phyloP scores from a whole-genome alignment of 169 alveolate genomes.

The Cryptosporidium viatorum region DNA sequence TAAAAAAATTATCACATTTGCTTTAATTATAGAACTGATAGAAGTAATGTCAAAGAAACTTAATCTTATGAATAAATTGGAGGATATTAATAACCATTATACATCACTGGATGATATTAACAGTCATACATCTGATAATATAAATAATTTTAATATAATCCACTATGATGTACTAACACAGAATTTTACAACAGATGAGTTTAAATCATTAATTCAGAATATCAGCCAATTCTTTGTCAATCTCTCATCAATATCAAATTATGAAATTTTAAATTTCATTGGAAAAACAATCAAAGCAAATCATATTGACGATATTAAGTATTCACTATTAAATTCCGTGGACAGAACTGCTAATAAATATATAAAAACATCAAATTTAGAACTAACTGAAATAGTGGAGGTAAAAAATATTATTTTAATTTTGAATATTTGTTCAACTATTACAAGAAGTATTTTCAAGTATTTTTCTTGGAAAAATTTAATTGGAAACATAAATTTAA shows the following conservation, averaged over 20 bases:
- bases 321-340: background rate
- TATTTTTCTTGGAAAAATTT: conserved; percentile 1
- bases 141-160: background rate
- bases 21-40: background rate
- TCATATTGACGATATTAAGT: background rate
- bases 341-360: background rate
- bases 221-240: background rate
- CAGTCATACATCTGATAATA: background rate
- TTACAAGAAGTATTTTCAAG: background rate
- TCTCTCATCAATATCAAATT: background rate
- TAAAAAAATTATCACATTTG: too few relatives aligned
- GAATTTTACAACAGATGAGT: background rate
- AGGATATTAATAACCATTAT: background rate
- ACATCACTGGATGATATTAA: background rate
- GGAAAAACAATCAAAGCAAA: background rate
- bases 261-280: background rate
- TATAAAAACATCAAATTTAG: background rate
- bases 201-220: background rate
- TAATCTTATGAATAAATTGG: too few relatives aligned
- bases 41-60: background rate
- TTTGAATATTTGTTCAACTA: background rate
- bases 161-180: background rate
- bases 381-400: background rate
- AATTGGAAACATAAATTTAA: background rate
- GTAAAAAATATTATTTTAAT: background rate